Conservation (phyloP, 495 filamentous ascomycete genomes). For the Bryoglossum gracile region DNA sequence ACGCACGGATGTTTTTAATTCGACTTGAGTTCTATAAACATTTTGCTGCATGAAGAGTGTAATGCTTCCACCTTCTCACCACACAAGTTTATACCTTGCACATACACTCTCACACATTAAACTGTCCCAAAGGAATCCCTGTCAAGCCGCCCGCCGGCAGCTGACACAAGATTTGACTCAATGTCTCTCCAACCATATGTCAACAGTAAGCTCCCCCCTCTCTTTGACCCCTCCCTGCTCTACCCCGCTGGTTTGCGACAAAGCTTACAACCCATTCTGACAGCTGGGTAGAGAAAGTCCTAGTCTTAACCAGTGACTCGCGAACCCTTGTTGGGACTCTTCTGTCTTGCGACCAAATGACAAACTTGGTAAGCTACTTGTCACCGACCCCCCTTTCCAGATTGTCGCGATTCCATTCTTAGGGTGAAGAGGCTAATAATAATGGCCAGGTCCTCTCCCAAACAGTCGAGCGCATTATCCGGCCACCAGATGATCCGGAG, state of each 20-base stretch:
- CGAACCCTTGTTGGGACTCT: constrained; percentile 80
- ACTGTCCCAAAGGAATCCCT: not conserved
- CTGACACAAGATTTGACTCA: not conserved
- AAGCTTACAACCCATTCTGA: constrained; percentile 31
- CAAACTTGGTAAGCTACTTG: constrained; percentile 71
- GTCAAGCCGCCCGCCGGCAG: constrained; percentile 20
- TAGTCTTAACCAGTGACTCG: constrained; percentile 87
- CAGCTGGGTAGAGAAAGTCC: constrained; percentile 66
- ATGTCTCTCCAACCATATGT: constrained; percentile 27
- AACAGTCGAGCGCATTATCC: constrained; percentile 85
- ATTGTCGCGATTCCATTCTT: not conserved
- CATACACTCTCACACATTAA: not conserved
- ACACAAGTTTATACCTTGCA: not conserved
- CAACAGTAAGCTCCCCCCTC: constrained; percentile 21
- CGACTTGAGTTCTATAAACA: no score
- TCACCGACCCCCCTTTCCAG: not conserved
- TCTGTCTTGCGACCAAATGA: constrained; percentile 81
- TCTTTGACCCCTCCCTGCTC: not conserved
- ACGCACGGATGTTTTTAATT: constrained; percentile 2
- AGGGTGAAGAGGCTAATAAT: constrained; percentile 2
- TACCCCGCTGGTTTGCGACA: constrained; percentile 2
- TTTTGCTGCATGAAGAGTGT: no score
- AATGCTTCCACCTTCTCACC: not conserved
- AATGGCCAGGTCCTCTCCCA: constrained; percentile 55
- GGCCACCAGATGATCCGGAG: constrained; percentile 72